A percentile compares a stretch with the other conserved stretches of the same genome.
phyloP scores from a whole-genome alignment of 169 alveolate genomes.

The Plasmodium sp. region DNA sequence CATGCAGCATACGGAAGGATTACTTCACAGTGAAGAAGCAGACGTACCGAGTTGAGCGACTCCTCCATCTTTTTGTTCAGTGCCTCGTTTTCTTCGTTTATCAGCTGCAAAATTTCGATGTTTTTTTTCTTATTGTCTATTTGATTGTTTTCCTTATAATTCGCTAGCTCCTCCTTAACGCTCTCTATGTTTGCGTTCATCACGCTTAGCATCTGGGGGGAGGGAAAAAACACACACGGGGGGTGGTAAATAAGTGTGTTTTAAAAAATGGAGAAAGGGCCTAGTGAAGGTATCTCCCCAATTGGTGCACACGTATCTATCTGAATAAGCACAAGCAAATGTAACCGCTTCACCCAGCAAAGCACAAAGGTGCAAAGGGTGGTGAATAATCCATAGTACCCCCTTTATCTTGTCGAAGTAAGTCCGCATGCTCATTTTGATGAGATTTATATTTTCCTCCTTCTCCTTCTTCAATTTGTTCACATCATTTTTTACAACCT shows the following conservation, averaged over 20 bases:
- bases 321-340: not conserved
- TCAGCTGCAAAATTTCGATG: conserved; percentile 58
- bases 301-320: not conserved
- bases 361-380: not conserved
- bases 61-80: conserved; percentile 37
- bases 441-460: conserved; percentile 54
- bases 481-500: conserved; percentile 23
- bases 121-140: conserved; percentile 54
- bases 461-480: conserved; percentile 48
- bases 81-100: conserved; percentile 59
- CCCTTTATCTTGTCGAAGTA: conserved; percentile 50
- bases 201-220: conserved; percentile 39
- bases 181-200: conserved; percentile 53
- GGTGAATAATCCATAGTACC: not conserved
- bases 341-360: not conserved
- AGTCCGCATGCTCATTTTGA: conserved; percentile 53
- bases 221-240: not conserved
- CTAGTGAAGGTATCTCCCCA: not conserved
- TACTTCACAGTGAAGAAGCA: not conserved
- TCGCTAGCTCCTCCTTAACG: conserved; percentile 29
- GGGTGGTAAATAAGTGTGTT: not conserved
- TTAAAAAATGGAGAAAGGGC: not conserved
- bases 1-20: not conserved
- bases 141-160: conserved; percentile 51
- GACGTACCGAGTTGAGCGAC: conserved; percentile 20